Evolutionary conservation across 345 rosid species (phyloP).

Genomic region (Theobroma cacao): DNA sequence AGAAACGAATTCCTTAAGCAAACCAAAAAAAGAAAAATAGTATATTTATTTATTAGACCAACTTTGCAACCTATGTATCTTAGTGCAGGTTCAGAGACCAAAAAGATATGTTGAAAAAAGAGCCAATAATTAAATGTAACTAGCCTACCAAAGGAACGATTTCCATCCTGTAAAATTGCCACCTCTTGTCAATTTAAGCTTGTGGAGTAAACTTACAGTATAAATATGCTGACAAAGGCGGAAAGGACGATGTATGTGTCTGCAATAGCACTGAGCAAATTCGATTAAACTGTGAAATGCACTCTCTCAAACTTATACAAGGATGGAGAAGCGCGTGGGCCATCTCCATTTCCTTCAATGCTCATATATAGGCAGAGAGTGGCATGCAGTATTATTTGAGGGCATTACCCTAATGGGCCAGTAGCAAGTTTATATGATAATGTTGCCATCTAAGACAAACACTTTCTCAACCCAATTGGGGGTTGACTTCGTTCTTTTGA

Average conservation of each 20-base stretch:
- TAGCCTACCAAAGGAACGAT: no score
- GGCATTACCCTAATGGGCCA: neutral
- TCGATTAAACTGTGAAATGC: neutral
- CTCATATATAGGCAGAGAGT: neutral
- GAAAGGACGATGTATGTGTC: neutral
- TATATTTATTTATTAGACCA: neutral
- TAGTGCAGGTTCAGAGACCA: neutral
- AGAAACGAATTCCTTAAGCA: no score
- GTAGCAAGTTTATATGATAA: neutral
- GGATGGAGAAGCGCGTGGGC: neutral
- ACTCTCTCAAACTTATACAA: neutral
- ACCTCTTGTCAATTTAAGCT: neutral
- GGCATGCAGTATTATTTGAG: neutral
- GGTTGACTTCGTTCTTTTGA: neutral
- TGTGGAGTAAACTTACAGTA: neutral
- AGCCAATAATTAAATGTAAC: neutral
- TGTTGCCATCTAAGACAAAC: conserved; percentile 1
- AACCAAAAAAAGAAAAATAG: no score
- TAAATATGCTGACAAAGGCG: neutral
- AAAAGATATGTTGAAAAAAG: no score
- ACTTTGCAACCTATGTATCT: neutral
- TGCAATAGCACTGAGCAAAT: neutral
- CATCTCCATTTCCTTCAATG: neutral
- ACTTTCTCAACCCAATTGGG: neutral
- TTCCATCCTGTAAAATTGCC: neutral